Base-by-base conservation (phyloP, 805 yeast species). In the Ogataea degrootiae region DNA sequence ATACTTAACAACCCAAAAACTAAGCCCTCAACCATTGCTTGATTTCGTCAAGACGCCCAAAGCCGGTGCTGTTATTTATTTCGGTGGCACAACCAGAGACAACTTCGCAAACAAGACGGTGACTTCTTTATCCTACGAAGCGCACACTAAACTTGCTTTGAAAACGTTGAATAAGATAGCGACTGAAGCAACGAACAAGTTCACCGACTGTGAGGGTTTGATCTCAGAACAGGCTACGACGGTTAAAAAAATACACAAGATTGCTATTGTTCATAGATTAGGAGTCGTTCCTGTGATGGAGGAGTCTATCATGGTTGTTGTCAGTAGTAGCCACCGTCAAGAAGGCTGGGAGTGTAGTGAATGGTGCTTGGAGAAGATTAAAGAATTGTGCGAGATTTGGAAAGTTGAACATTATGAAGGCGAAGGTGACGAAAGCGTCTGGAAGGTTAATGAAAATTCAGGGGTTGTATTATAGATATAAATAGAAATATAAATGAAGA, bases 41-140 rank as follows among this genome's bases (percentile, higher is more conserved):
- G 60, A 67, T 5, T 75, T 72, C 58, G 79, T 72, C n/a, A 68
- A 68, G 46, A 52, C 65, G 16, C 69, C 72, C 3, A 48, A 57
- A 22, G 74, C 79, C 0, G 82, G 82, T 1, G 81, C 80, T 0
- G 67, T 75, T 4, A 70, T 76, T 5, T 63, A 67, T 40, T 77
- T 77, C 61, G 75, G 73, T 5, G 82, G 82, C 1, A 73, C 73
- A 11, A 77, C 82, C 7, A 60, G 81, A 46, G 72, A 73, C 53
- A 60, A 60, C 19, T 70, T 74, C 53, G 72, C 68, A 19, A 69
- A 67, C 15, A 71, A 72, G 44, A 56, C 49, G 7, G 82, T 77
- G 7, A 48, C 49, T 3, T 58, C 65, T 16, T 59, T 77, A 17
- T 55, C 69, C n/a, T 77, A 76, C 51, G 81, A 77, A 45, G 72